A percentile compares a stretch with the other conserved stretches of the same genome.
Evolutionary conservation across 1,284 basidiomycete species (phyloP).

Genomic region (Rhodotorula sp.): DNA sequence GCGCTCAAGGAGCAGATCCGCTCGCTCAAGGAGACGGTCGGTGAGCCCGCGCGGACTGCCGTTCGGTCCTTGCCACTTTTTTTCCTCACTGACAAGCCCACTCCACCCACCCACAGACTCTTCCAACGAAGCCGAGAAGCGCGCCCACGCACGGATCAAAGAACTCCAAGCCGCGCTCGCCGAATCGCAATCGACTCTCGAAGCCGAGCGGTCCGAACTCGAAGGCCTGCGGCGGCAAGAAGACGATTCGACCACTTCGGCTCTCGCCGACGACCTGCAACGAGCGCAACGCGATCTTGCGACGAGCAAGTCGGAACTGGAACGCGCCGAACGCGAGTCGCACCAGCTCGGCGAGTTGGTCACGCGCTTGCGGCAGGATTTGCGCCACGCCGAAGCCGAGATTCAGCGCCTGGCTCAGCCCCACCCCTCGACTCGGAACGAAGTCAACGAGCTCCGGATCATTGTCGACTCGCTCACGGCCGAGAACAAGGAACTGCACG

Average conservation of each 20-base stretch:
- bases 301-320: conserved; percentile 49
- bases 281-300: conserved; percentile 58
- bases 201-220: conserved; percentile 87
- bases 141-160: conserved; percentile 63
- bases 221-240: conserved; percentile 64
- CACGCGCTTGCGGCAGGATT: conserved; percentile 55
- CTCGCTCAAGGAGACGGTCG: conserved; percentile 61
- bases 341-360: conserved; percentile 44
- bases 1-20: conserved; percentile 65
- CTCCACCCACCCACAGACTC: conserved; percentile 51
- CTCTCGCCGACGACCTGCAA: conserved; percentile 37
- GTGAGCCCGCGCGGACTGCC: conserved; percentile 1
- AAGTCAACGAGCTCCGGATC: conserved; percentile 44
- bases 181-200: conserved; percentile 82
- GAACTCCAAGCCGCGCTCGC: conserved; percentile 84
- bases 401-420: conserved; percentile 26
- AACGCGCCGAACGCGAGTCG: conserved; percentile 43
- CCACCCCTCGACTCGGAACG: conserved; percentile 41
- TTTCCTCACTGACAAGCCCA: background rate
- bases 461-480: conserved; percentile 83
- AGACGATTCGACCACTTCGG: conserved; percentile 52
- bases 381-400: conserved; percentile 40
- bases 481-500: conserved; percentile 64
- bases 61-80: no score
- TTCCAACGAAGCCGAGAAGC: conserved; percentile 62